Evolutionary conservation across 1,139 yeast species (phyloP), one percentile per base, ranked within the genome.

Genomic region (Debaryomyces sp.): DNA sequence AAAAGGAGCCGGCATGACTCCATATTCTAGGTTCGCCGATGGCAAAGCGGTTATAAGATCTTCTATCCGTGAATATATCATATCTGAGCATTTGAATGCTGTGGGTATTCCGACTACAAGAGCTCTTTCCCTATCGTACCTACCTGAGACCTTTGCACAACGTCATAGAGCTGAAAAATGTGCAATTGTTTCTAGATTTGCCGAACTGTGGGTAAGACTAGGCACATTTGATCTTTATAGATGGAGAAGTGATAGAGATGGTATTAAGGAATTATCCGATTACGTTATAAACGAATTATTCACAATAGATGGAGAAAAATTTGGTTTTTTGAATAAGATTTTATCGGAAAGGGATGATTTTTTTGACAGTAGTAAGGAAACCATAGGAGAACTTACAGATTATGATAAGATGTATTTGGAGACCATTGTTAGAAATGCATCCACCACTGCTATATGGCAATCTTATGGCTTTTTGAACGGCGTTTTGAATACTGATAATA

Each of bases 21-120:
- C 98, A 1, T 94, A 78, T 64, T 88, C 96, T 0, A 76, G 99
- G 50, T 92, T 92, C 75, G 98, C 97, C 0, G 99, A 94, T 67
- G 99, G 99, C 2, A 91, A 90, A 60, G 98, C 98, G 0, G 96
- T 91, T 2, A 62, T 94, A 22, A 70, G 97, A 53, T 89, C 97
- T 2, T 85, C 96, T 34, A 84, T 94, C 36, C 75, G 98, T 40
- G 99, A 94, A 63, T 92, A 89, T 51, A 75, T 92, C 47, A 88
- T 89, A 2, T 87, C 95, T 4, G 99, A 94, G 61, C 85, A 89
- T 42, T 73, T 92, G 48, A 68, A 87, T 63, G 88, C 92, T 1
- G 77, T 94, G 33, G 95, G 96, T 0, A 84, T 94, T 8, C 97
- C 98, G 1, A 75, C 96, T 0, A 87, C 97, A 0, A 73, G 98